Percentiles rank a stretch among this genome's conserved stretches.
Evolutionary conservation across 495 filamentous ascomycete species (phyloP).

Genomic region (Choiromyces venosus): DNA sequence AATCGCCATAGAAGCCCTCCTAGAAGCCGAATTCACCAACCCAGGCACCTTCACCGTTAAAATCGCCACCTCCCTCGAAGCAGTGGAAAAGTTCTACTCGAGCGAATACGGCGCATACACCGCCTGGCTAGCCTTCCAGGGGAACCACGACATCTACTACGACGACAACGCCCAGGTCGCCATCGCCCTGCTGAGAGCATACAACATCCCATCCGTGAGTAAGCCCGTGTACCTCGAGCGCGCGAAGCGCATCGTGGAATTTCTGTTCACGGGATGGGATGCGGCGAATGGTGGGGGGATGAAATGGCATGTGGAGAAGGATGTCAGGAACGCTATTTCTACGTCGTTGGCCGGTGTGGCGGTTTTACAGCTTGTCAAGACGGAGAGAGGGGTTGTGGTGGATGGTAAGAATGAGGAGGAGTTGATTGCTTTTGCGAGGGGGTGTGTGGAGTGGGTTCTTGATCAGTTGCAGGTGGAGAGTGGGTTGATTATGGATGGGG

Average conservation of each 20-base stretch:
- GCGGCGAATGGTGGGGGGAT: constrained; percentile 29
- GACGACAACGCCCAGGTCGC: constrained; percentile 40
- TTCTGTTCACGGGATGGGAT: constrained; percentile 35
- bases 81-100: constrained; percentile 31
- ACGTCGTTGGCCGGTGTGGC: constrained; percentile 38
- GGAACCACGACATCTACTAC: constrained; percentile 37
- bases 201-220: constrained; percentile 16
- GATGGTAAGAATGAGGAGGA: constrained; percentile 1
- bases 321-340: constrained; percentile 33
- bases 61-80: constrained; percentile 23
- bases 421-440: constrained; percentile 23
- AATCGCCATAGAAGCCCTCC: constrained; percentile 33
- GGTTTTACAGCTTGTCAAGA: constrained; percentile 27
- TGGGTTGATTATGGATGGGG: constrained; percentile 36
- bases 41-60: constrained; percentile 22
- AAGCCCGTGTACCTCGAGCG: constrained; percentile 25
- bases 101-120: constrained; percentile 24
- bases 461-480: constrained; percentile 25
- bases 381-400: constrained; percentile 4
- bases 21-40: constrained; percentile 30
- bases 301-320: constrained; percentile 31
- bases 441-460: constrained; percentile 27
- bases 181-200: constrained; percentile 33
- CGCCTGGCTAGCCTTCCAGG: constrained; percentile 28
- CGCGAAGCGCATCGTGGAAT: constrained; percentile 23